Percentiles rank a stretch among this genome's conserved stretches.
These are phyloP conservation scores for Fonsecaea multimorphosa DNA, from an alignment of 2,329 filamentous ascomycete genomes.

Conservation along the genomic window DNA sequence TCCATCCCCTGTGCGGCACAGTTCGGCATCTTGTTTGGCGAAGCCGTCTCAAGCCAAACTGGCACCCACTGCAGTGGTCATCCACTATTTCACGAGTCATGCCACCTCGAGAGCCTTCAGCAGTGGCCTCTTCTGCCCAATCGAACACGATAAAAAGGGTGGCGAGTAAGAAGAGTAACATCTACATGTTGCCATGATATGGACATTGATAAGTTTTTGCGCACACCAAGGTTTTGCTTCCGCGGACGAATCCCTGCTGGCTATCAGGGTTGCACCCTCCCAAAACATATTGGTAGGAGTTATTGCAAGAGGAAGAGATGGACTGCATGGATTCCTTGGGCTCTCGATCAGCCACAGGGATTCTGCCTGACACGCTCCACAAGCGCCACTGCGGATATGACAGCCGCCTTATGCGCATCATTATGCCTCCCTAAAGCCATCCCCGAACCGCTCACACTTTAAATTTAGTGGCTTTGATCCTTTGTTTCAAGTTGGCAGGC, in stretches of 20 bases:
- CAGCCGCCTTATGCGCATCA: constrained; percentile 6
- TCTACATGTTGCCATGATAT: not conserved
- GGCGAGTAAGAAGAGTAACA: not conserved
- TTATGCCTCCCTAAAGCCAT: not conserved
- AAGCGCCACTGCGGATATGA: constrained; percentile 18
- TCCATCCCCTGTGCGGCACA: not conserved
- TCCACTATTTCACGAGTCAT: not conserved
- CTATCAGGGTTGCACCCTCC: not conserved
- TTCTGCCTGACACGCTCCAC: not conserved
- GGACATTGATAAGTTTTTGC: not conserved
- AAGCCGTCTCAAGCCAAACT: not conserved
- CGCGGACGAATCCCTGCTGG: not conserved
- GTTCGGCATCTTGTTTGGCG: not conserved
- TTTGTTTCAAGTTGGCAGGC: not conserved
- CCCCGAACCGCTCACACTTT: not conserved
- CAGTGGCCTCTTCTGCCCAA: not conserved
- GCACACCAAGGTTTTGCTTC: not conserved
- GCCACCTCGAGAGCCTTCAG: not conserved
- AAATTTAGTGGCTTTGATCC: not conserved
- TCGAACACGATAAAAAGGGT: not conserved
- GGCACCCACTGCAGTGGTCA: not conserved
- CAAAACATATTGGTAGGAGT: not conserved
- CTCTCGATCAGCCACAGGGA: not conserved
- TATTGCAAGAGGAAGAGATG: not conserved
- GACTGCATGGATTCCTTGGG: not conserved